Percentiles rank a stretch among this genome's conserved stretches.
These are phyloP conservation scores for Fusarium sp. DNA, from an alignment of 2,329 filamentous ascomycete genomes.

Conservation along the genomic window DNA sequence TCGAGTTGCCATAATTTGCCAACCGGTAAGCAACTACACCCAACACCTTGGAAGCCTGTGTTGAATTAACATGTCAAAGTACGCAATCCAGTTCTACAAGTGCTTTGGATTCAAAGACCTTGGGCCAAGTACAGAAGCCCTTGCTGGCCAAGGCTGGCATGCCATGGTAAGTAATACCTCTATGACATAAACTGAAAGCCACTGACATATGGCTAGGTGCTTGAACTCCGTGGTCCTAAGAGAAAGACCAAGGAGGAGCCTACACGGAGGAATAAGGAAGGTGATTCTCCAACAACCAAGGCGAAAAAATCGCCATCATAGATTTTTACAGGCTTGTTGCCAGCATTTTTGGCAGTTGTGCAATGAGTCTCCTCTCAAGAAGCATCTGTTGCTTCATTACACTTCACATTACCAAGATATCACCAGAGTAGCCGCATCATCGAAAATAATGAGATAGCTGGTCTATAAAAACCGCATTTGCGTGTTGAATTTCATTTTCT, in stretches of 20 bases:
- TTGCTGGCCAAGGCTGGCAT: conserved; percentile 84
- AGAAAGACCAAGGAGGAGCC: conserved; percentile 45
- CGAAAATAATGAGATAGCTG: conserved; percentile 40
- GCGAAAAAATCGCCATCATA: conserved; percentile 16
- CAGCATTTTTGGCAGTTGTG: not conserved
- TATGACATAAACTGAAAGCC: not conserved
- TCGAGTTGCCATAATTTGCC: conserved; percentile 80
- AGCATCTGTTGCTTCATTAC: conserved; percentile 15
- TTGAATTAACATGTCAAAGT: conserved; percentile 51
- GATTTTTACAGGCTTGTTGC: not conserved
- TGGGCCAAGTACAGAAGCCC: conserved; percentile 76
- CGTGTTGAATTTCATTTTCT: conserved; percentile 9
- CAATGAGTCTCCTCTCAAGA: conserved; percentile 8
- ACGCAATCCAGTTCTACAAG: conserved; percentile 80
- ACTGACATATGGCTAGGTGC: conserved; percentile 33
- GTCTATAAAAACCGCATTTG: conserved; percentile 27
- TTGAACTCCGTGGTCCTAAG: conserved; percentile 41
- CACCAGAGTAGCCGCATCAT: conserved; percentile 14
- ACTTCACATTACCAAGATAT: conserved; percentile 19
- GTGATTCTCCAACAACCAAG: conserved; percentile 19
- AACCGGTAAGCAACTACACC: conserved; percentile 65
- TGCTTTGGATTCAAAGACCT: conserved; percentile 77
- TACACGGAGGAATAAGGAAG: conserved; percentile 27
- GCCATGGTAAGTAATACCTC: conserved; percentile 73
- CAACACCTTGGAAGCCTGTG: rapidly evolving